Conservation (phyloP, 1,284 basidiomycete genomes). For the Somion occarium region DNA sequence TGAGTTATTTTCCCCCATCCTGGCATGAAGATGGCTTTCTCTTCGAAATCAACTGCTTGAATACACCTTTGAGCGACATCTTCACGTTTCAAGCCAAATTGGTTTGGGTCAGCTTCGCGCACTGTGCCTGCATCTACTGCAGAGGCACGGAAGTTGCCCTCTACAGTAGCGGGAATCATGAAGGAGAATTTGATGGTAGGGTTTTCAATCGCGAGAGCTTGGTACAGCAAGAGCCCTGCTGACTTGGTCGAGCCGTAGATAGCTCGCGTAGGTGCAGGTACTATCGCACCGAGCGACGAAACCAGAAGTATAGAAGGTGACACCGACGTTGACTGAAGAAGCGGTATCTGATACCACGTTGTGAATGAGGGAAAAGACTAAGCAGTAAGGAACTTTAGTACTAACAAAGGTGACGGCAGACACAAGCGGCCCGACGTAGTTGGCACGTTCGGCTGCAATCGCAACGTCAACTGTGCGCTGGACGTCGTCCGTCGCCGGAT, state of each 20-base stretch:
- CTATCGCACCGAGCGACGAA: constrained; percentile 75
- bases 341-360: constrained; percentile 55
- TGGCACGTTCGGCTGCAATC: constrained; percentile 48
- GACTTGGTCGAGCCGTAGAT: constrained; percentile 86
- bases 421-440: constrained; percentile 62
- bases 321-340: constrained; percentile 64
- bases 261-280: constrained; percentile 83
- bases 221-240: constrained; percentile 75
- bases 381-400: constrained; percentile 15
- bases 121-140: constrained; percentile 61
- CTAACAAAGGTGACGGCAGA: constrained; percentile 65
- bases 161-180: constrained; percentile 58
- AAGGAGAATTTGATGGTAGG: constrained; percentile 56
- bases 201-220: constrained; percentile 77
- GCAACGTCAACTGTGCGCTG: constrained; percentile 50
- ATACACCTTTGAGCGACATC: constrained; percentile 54
- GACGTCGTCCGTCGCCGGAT: constrained; percentile 40
- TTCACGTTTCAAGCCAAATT: constrained; percentile 49
- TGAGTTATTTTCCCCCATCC: constrained; percentile 30
- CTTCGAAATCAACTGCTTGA: constrained; percentile 48
- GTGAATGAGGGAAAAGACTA: background rate
- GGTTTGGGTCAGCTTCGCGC: constrained; percentile 50
- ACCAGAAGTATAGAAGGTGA: constrained; percentile 77
- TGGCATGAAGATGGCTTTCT: constrained; percentile 57
- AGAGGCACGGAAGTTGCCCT: constrained; percentile 77